These are phyloP conservation scores for Leavenworthia alabamica DNA, from an alignment of 345 rosid genomes.

Conservation along the genomic window DNA sequence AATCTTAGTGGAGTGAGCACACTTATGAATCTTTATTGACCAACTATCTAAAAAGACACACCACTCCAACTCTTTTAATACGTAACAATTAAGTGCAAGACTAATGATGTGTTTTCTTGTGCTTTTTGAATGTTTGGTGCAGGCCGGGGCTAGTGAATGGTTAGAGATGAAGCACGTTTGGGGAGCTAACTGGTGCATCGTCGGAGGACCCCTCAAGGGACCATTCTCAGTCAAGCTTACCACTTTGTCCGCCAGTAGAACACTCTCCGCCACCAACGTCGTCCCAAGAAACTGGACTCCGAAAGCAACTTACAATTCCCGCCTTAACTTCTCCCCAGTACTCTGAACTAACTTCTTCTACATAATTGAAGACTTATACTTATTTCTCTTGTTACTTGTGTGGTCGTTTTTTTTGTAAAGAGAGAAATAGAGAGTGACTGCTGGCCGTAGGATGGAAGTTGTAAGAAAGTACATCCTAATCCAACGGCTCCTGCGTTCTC, in stretches of 20 bases:
- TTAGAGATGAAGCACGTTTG: slow-evolving; percentile 88
- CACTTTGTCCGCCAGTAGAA: slow-evolving; percentile 54
- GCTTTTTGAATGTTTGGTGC: slow-evolving; percentile 2
- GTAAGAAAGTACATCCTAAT: slow-evolving; percentile 23
- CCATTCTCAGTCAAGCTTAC: slow-evolving; percentile 89
- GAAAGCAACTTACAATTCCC: slow-evolving; percentile 82
- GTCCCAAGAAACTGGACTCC: slow-evolving; percentile 85
- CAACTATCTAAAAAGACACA: slow-evolving; percentile 15
- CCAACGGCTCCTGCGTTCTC: slow-evolving; percentile 27
- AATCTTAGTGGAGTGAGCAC: slow-evolving; percentile 24
- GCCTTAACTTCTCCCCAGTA: slow-evolving; percentile 61
- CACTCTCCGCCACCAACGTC: slow-evolving; percentile 77
- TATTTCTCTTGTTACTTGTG: background rate
- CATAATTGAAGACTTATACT: background rate
- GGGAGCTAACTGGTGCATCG: slow-evolving; percentile 91
- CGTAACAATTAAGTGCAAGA: slow-evolving; percentile 3
- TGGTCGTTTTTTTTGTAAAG: background rate
- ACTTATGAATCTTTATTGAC: slow-evolving; percentile 17
- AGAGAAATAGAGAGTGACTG: slow-evolving; percentile 10
- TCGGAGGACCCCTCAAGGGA: slow-evolving; percentile 69
- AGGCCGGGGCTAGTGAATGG: slow-evolving; percentile 70
- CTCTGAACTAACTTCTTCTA: slow-evolving; percentile 17
- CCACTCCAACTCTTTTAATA: no score
- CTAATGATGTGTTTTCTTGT: slow-evolving; percentile 3
- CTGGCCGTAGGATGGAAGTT: slow-evolving; percentile 21